phyloP scores from a whole-genome alignment of 192 early-diverging fungal genomes.

The Irineochytrium annulatum region DNA sequence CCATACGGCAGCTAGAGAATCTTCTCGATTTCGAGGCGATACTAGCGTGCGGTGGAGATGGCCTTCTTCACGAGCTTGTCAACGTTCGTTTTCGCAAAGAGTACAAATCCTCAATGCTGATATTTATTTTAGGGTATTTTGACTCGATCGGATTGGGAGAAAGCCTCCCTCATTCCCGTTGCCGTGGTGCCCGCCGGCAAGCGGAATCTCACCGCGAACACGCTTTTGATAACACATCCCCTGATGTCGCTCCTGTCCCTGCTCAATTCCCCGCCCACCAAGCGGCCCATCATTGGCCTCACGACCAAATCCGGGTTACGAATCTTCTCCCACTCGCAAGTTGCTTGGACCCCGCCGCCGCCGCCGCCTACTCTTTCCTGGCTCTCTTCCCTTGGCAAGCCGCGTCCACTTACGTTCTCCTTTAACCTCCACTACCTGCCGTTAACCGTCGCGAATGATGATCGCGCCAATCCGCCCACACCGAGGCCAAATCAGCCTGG shows the following conservation, averaged over 20 bases:
- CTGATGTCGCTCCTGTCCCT: not conserved
- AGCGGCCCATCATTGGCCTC: not conserved
- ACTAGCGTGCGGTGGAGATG: constrained; percentile 1
- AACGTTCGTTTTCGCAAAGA: not conserved
- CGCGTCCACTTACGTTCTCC: no score
- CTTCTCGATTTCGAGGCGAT: not conserved
- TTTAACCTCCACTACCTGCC: no score
- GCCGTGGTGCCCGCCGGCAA: not conserved
- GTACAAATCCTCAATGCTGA: not conserved
- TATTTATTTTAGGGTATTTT: not conserved
- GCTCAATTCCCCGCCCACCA: not conserved
- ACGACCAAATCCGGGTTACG: not conserved
- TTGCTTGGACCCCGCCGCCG: not conserved
- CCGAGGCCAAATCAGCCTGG: constrained; percentile 3
- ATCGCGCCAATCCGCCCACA: not conserved
- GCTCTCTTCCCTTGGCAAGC: no score
- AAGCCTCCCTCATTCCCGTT: not conserved
- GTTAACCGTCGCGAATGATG: no score
- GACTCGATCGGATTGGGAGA: not conserved
- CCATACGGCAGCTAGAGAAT: not conserved
- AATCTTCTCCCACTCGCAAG: not conserved
- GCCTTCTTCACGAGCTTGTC: not conserved
- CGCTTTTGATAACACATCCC: not conserved
- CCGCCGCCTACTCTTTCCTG: no score
- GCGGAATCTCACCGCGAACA: not conserved